Percentiles rank a stretch among this genome's conserved stretches.
Conservation (phyloP, 139 green algal genomes). For the Pycnococcus provasolii region DNA sequence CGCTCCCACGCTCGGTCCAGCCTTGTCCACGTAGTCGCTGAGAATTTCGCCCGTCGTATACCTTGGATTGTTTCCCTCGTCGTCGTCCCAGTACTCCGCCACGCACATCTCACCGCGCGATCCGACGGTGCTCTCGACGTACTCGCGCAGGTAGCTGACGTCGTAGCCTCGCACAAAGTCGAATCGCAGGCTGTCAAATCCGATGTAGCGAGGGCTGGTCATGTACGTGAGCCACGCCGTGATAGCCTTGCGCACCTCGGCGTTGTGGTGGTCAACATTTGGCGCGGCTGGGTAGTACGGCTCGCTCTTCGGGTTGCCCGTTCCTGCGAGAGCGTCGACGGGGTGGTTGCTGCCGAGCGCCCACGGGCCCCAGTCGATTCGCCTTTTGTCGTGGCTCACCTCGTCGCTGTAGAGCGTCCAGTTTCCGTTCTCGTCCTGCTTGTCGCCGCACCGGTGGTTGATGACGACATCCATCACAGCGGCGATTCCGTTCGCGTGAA, state of each 20-base stretch:
- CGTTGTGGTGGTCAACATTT: conserved; percentile 79
- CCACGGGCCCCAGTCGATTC: conserved; percentile 64
- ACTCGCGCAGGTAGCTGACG: neutral
- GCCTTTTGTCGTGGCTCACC: conserved; percentile 16
- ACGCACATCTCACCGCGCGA: conserved; percentile 21
- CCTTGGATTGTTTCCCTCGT: conserved; percentile 1
- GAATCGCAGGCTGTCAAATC: conserved; percentile 51
- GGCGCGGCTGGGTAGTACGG: conserved; percentile 60
- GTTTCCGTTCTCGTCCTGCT: conserved; percentile 30
- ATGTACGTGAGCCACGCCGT: conserved; percentile 65
- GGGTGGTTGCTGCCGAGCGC: conserved; percentile 66
- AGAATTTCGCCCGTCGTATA: conserved; percentile 23
- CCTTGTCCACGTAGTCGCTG: conserved; percentile 20
- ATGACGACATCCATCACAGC: conserved; percentile 35
- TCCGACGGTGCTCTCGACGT: conserved; percentile 3
- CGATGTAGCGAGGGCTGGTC: conserved; percentile 35
- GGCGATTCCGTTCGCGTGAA: conserved; percentile 12
- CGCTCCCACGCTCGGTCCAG: conserved; percentile 13
- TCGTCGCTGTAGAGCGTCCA: conserved; percentile 31
- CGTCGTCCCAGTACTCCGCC: conserved; percentile 28
- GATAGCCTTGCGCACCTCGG: conserved; percentile 51
- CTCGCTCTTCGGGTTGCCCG: conserved; percentile 26
- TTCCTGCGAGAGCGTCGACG: conserved; percentile 45
- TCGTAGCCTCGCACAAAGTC: conserved; percentile 59
- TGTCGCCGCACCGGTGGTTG: conserved; percentile 33